Evolutionary conservation across 768 basidiomycete genomes (phyloP).

Genomic region (Kwoniella heveanensis): DNA sequence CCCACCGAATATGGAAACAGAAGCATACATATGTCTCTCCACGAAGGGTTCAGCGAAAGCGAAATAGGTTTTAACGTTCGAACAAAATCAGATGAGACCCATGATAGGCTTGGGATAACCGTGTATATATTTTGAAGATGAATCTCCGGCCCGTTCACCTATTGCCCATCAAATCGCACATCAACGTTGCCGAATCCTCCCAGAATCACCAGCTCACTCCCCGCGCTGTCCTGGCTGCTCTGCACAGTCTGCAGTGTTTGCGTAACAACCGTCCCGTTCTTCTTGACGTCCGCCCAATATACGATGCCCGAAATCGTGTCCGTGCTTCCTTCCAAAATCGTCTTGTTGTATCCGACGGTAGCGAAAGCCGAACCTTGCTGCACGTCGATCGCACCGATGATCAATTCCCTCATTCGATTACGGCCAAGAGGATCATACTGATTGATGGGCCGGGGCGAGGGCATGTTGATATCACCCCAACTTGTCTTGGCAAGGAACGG

Average conservation of each 20-base stretch:
- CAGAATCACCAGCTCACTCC: slow-evolving; percentile 27
- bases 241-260: slow-evolving; percentile 10
- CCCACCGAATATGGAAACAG: too few relatives aligned
- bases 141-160: not conserved
- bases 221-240: slow-evolving; percentile 7
- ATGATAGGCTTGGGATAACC: too few relatives aligned
- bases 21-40: too few relatives aligned
- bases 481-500: slow-evolving; percentile 40
- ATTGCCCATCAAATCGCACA: slow-evolving; percentile 38
- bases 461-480: slow-evolving; percentile 40
- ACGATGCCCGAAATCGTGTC: slow-evolving; percentile 27
- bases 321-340: slow-evolving; percentile 11
- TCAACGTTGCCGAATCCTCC: slow-evolving; percentile 43
- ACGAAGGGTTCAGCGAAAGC: too few relatives aligned
- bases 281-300: slow-evolving; percentile 21
- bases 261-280: slow-evolving; percentile 4
- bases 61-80: too few relatives aligned
- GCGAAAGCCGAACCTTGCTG: slow-evolving; percentile 14
- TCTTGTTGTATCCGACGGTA: slow-evolving; percentile 24
- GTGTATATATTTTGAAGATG: too few relatives aligned
- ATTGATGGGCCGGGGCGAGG: slow-evolving; percentile 16
- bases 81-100: too few relatives aligned
- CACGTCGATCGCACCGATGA: slow-evolving; percentile 29
- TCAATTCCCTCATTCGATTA: slow-evolving; percentile 27
- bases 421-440: slow-evolving; percentile 35